Evolutionary conservation across 495 filamentous ascomycete species (phyloP).

Genomic region (Podospora pseudopauciseta): DNA sequence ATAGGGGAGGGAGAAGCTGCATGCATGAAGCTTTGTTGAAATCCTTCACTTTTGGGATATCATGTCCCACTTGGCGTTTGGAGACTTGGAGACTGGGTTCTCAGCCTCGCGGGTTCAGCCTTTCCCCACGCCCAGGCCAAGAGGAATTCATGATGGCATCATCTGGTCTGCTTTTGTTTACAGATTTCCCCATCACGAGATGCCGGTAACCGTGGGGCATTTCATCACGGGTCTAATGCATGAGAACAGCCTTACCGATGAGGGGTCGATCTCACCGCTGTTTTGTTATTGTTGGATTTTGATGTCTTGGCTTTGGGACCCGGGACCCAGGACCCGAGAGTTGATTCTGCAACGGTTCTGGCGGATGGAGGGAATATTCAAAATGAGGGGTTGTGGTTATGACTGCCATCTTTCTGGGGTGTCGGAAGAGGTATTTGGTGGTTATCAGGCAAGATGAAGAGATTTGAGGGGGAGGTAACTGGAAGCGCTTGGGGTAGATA

Average conservation of each 20-base stretch:
- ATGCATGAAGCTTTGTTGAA: not conserved
- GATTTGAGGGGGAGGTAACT: not conserved
- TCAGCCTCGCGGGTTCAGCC: conserved; percentile 5
- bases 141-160: conserved; percentile 2
- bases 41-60: not conserved
- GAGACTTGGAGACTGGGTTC: not conserved
- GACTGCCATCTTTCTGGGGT: not conserved
- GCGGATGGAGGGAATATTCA: not conserved
- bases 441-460: not conserved
- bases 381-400: not conserved
- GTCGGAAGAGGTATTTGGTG: not conserved
- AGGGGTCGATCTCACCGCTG: conserved; percentile 14
- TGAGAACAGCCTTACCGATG: not conserved
- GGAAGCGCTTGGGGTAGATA: not conserved
- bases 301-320: not conserved
- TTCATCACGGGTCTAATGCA: not conserved
- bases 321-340: not conserved
- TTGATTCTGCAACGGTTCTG: not conserved
- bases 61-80: not conserved
- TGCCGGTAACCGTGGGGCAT: not conserved
- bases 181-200: not conserved
- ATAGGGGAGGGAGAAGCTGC: not conserved
- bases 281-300: conserved; percentile 10
- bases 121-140: not conserved
- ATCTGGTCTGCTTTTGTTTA: not conserved